phyloP scores from a whole-genome alignment of 2,329 filamentous ascomycete species.

The Mariannaea elegans region DNA sequence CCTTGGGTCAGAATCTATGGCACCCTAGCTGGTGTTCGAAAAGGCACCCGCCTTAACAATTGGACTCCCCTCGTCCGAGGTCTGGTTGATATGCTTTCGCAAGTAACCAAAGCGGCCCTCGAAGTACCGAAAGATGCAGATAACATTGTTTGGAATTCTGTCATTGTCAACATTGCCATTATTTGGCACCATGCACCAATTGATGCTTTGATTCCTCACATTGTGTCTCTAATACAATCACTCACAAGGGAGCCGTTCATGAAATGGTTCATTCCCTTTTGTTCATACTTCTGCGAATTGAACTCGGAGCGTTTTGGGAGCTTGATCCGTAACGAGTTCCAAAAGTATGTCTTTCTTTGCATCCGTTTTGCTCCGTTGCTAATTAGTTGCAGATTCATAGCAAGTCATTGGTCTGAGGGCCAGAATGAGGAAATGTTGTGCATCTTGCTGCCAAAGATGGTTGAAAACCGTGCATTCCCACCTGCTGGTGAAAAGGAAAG shows the following conservation, averaged over 20 bases:
- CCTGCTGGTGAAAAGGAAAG: constrained; percentile 60
- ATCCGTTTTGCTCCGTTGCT: constrained; percentile 33
- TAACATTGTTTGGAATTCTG: constrained; percentile 62
- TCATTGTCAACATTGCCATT: constrained; percentile 69
- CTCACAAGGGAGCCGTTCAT: constrained; percentile 73
- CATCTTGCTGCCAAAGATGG: constrained; percentile 73
- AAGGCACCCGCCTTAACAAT: constrained; percentile 75
- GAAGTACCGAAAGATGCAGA: constrained; percentile 48
- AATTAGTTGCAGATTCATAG: constrained; percentile 70
- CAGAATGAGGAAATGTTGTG: constrained; percentile 74
- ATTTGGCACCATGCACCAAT: constrained; percentile 80
- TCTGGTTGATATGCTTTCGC: constrained; percentile 62
- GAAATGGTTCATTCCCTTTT: constrained; percentile 84
- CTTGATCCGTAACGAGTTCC: constrained; percentile 82
- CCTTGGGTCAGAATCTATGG: constrained; percentile 70
- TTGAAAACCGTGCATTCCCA: constrained; percentile 63
- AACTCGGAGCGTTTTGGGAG: constrained; percentile 78
- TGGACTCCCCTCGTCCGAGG: constrained; percentile 74
- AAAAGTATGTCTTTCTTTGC: constrained; percentile 64
- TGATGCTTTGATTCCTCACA: constrained; percentile 77
- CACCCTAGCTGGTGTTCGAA: constrained; percentile 79
- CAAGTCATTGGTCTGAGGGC: constrained; percentile 74
- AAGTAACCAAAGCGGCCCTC: constrained; percentile 51
- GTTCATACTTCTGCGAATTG: constrained; percentile 79
- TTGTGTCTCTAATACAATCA: constrained; percentile 70